phyloP scores from a whole-genome alignment of 257 asterid genomes.

The Gardenia jasminoides region DNA sequence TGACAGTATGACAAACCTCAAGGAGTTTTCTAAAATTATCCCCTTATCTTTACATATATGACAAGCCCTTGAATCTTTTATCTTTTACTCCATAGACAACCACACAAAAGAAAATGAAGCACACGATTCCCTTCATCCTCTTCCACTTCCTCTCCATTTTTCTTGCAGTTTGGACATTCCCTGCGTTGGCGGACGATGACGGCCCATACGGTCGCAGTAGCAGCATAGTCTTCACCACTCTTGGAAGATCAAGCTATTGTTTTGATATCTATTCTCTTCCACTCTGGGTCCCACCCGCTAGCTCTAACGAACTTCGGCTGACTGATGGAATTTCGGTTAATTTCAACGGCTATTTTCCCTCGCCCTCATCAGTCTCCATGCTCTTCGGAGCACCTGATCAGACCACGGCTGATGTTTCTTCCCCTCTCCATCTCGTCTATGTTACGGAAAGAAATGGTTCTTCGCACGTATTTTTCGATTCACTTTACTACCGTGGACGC shows the following conservation, averaged over 20 bases:
- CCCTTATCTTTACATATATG: no score
- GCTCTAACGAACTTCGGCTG: constrained; percentile 45
- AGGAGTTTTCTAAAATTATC: no score
- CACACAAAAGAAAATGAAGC: not conserved
- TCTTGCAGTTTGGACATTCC: not conserved
- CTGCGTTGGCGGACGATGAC: constrained; percentile 18
- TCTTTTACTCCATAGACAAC: no score
- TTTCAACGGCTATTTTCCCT: constrained; percentile 71
- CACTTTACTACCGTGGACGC: constrained; percentile 20
- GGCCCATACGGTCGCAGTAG: constrained; percentile 28
- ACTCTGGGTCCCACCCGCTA: constrained; percentile 10
- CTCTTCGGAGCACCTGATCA: constrained; percentile 27
- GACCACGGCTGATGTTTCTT: not conserved
- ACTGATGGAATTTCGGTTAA: constrained; percentile 80
- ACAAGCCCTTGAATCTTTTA: no score
- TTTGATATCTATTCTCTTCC: constrained; percentile 69
- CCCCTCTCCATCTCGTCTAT: constrained; percentile 46
- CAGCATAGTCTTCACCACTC: constrained; percentile 58
- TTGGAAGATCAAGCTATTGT: constrained; percentile 70
- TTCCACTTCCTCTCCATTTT: constrained; percentile 25
- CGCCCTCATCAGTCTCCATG: constrained; percentile 37
- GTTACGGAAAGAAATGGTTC: constrained; percentile 80
- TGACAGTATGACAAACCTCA: no score
- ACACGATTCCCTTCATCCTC: constrained; percentile 12
- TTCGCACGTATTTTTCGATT: constrained; percentile 51